phyloP scores from a whole-genome alignment of 805 yeast genomes.

The Sugiyamaella mastotermitis region DNA sequence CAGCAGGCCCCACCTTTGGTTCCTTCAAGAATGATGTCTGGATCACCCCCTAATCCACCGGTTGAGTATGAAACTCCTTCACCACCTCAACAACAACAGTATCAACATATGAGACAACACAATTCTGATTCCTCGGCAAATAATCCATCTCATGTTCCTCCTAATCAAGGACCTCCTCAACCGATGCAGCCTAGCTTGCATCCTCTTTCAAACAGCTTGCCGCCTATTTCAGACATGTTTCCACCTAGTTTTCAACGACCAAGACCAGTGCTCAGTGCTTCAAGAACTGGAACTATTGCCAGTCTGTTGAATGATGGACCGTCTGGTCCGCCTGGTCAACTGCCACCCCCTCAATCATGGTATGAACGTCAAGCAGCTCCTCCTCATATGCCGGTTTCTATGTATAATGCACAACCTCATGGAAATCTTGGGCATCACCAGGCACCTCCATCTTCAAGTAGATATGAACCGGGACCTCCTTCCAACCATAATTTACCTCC shows the following conservation, averaged over 20 bases:
- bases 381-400: too few relatives aligned
- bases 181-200: slow-evolving; percentile 4
- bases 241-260: slow-evolving; percentile 6
- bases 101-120: neutral
- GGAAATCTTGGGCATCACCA: too few relatives aligned
- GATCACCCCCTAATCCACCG: too few relatives aligned
- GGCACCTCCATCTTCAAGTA: slow-evolving; percentile 1
- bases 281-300: slow-evolving; percentile 15
- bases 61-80: too few relatives aligned
- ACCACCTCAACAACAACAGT: slow-evolving; percentile 6
- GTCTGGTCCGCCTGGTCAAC: neutral
- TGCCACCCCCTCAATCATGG: neutral
- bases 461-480: too few relatives aligned
- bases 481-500: too few relatives aligned
- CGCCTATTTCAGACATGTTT: slow-evolving; percentile 2
- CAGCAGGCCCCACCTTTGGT: slow-evolving; percentile 5
- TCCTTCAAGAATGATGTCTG: too few relatives aligned
- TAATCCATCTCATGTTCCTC: too few relatives aligned
- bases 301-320: slow-evolving; percentile 15
- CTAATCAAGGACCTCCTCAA: neutral
- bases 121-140: neutral
- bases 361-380: too few relatives aligned
- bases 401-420: too few relatives aligned
- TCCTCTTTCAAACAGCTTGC: slow-evolving; percentile 6
- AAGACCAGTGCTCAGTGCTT: slow-evolving; percentile 19